These are phyloP conservation scores for Scutellaria minor DNA, from an alignment of 257 asterid genomes.

Conservation along the genomic window DNA sequence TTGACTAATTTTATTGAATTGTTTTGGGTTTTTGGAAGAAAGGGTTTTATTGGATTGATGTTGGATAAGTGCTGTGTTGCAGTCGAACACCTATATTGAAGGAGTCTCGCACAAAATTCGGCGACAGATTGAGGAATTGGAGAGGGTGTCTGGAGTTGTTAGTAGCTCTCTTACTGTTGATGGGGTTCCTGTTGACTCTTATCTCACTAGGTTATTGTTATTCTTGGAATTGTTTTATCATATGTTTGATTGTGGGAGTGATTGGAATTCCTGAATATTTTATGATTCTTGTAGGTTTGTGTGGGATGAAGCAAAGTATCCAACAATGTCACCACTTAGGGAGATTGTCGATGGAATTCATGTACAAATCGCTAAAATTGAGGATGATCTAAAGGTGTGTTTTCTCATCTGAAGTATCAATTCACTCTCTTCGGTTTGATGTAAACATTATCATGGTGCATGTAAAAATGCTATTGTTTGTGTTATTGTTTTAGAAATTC, in stretches of 20 bases:
- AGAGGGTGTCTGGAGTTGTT: slow-evolving; percentile 75
- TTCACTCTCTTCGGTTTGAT: slow-evolving; percentile 10
- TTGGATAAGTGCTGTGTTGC: slow-evolving; percentile 27
- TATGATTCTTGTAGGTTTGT: slow-evolving; percentile 58
- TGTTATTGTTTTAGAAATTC: slow-evolving; percentile 19
- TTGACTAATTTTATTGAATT: slow-evolving; percentile 25
- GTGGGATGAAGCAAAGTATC: slow-evolving; percentile 94
- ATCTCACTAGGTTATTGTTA: slow-evolving; percentile 73
- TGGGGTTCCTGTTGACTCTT: slow-evolving; percentile 94
- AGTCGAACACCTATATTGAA: slow-evolving; percentile 89
- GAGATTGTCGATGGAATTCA: slow-evolving; percentile 90
- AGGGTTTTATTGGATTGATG: neutral
- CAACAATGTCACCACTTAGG: slow-evolving; percentile 82
- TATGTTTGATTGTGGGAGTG: neutral
- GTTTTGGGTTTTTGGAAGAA: slow-evolving; percentile 8
- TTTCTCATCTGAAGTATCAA: slow-evolving; percentile 13
- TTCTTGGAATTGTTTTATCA: slow-evolving; percentile 4
- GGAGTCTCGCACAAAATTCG: slow-evolving; percentile 86
- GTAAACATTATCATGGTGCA: neutral
- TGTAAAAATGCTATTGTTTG: neutral
- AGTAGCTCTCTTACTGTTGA: slow-evolving; percentile 90
- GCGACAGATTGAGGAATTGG: slow-evolving; percentile 88
- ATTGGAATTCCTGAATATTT: slow-evolving; percentile 23
- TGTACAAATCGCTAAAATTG: slow-evolving; percentile 74
- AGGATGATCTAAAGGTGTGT: slow-evolving; percentile 91